Base-by-base conservation (phyloP, 225 moss, liverwort and hornwort genomes). In the Ulota crispa region DNA sequence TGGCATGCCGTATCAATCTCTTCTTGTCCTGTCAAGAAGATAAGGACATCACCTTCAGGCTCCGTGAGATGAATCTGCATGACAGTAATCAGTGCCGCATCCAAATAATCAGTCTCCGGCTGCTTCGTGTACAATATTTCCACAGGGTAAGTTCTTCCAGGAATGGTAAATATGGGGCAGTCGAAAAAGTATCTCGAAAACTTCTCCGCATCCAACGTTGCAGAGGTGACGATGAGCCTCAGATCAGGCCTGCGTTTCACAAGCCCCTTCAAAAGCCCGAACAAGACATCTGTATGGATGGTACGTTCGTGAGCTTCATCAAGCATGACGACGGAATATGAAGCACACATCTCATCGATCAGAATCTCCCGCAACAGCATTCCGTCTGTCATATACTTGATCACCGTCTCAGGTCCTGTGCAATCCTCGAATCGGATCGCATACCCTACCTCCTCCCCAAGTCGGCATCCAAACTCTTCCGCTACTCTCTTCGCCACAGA, bases 311-410 rank as follows among this genome's bases (percentile, higher is more conserved):
- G 98, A 54, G 98, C 98, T 78, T 99, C 98, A 78, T 99, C 98
- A 19, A 99, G 94, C 95, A 99, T 96, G 60, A 95, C 67, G 39
- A 99, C 95, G 28, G 95, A 93, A 79, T 99, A 99, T 2, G 94
- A 86, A 80, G 90, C 88, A 75, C 94, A 91, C 77, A 88, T 90
- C 45, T 95, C 95, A 68, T 99, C 95, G 10, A 95, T 92, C 75
- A 98, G 77, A 78, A 88, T 90, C 86, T 98, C 97, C 43, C 97
- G 86, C 32, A 98, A 62, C 57, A 98, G 83, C 92, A 95, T 92
- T 53, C 97, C 95, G 85, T 98, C 97, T 52, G 97, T 95, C 97
- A 98, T 98, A 55, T 98, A 98, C 67, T 98, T 98, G 82, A 98
- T 98, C 75, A 97, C 92, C 39, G 97, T 97, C 60, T 97, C 97